Evolutionary conservation across 768 basidiomycete genomes (phyloP), one percentile per base, ranked within the genome.

Genomic region (Brasilioporus rufonigricans): DNA sequence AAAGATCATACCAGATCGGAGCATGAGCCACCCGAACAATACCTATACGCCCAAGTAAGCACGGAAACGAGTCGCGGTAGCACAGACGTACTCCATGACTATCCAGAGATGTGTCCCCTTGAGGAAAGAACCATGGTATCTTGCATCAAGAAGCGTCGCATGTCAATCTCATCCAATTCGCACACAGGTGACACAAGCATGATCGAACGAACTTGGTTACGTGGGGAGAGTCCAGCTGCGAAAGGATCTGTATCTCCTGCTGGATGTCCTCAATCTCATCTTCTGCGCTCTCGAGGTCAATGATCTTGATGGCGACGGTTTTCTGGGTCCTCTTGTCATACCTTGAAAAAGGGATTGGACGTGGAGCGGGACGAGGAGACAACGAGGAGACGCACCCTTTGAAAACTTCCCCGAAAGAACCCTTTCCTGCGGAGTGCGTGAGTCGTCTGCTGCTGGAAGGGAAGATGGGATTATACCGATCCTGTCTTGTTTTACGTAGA

Each of bases 261-360:
- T 98, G 93, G 56, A 99, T 98, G 74, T 98, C 97, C 71, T 98
- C 97, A 67, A 98, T 98, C 77, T 99, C 97, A 68, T 99, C 97
- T 73, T 98, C 97, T 48, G 97, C 97, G 67, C 91, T 93, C 74
- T 99, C 97, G 31, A 99, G 83, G 77, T 98, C 95, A 70, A 99
- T 98, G 64, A 98, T 96, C 86, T 95, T 99, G 79, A 99, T 98
- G 43, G 97, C 97, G 24, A 99, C 97, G 1, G 96, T 94, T 77
- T 89, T 89, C 71, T 94, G 91, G 24, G 95, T 97, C 55, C 93
- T 82, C 69, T 93, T 93, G 75, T 98, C 95, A 66, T 91, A 98
- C 53, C 95, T 97, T n/a, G 62, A 7, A 21, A 24, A 46, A 31
- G 26, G 16, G 13, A 35, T 24, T 29, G 10, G 46, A 58, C 35